These are phyloP conservation scores for Geoglossum cookeanum DNA, from an alignment of 2,329 filamentous ascomycete genomes.

Conservation along the genomic window DNA sequence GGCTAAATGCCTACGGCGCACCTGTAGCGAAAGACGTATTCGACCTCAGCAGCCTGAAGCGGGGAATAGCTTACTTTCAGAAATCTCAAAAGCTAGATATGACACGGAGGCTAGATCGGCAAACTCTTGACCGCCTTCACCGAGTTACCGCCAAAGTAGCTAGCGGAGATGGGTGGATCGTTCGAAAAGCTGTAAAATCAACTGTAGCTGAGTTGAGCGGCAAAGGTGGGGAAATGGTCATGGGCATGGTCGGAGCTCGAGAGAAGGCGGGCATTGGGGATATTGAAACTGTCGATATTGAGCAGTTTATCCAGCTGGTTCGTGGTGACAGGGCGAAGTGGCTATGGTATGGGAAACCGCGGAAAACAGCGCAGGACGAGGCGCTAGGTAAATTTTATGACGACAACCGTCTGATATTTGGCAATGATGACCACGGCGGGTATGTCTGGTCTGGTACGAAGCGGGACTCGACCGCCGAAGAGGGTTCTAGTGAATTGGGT, in stretches of 20 bases:
- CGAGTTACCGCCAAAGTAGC: conserved; percentile 77
- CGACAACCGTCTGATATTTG: conserved; percentile 29
- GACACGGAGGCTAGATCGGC: conserved; percentile 61
- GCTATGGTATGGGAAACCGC: conserved; percentile 83
- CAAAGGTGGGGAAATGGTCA: conserved; percentile 83
- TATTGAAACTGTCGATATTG: conserved; percentile 79
- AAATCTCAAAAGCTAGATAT: conserved; percentile 67
- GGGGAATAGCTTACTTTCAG: conserved; percentile 74
- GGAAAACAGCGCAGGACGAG: conserved; percentile 32
- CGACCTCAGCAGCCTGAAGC: conserved; percentile 63
- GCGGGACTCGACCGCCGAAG: conserved; percentile 36
- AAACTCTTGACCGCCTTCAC: conserved; percentile 66
- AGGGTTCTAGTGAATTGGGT: conserved; percentile 21
- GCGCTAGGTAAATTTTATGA: conserved; percentile 21
- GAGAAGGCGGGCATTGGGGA: conserved; percentile 84
- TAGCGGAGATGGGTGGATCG: conserved; percentile 73
- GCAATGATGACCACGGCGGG: conserved; percentile 34
- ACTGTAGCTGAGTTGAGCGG: conserved; percentile 86
- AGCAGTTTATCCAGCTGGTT: conserved; percentile 58
- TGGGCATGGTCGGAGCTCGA: conserved; percentile 71
- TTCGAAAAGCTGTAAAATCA: conserved; percentile 86
- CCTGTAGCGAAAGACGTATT: conserved; percentile 83
- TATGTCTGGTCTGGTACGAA: conserved; percentile 29
- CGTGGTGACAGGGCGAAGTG: conserved; percentile 76
- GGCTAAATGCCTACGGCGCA: conserved; percentile 66